Evolutionary conservation across 306 rosid genomes (phyloP).

Genomic region (Lagenaria siceraria): DNA sequence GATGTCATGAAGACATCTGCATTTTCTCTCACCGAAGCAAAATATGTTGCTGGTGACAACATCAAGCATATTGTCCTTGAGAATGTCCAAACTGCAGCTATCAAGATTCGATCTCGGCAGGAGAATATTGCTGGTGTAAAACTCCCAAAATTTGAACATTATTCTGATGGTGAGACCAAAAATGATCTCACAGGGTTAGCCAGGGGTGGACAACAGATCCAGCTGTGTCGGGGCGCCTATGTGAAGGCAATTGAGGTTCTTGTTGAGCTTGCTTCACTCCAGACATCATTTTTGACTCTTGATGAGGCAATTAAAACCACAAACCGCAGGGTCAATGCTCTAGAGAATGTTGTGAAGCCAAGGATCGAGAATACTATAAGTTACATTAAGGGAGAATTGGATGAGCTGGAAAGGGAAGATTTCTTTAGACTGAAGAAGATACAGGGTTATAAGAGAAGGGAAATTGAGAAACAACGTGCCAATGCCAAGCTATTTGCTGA

Average conservation of each 20-base stretch:
- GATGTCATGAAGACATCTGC: constrained; percentile 81
- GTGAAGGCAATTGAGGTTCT: constrained; percentile 86
- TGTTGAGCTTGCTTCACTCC: constrained; percentile 94
- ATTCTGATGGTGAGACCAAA: constrained; percentile 56
- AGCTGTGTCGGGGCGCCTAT: constrained; percentile 73
- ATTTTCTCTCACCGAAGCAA: constrained; percentile 79
- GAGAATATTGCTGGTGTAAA: constrained; percentile 88
- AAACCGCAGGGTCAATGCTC: constrained; percentile 84
- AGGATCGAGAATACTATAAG: constrained; percentile 72
- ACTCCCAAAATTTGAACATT: constrained; percentile 82
- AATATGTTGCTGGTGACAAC: constrained; percentile 90
- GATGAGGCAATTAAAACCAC: constrained; percentile 93
- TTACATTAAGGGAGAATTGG: constrained; percentile 84
- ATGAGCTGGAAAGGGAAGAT: constrained; percentile 91
- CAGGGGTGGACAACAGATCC: constrained; percentile 91
- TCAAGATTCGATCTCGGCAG: constrained; percentile 68
- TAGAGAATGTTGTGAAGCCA: constrained; percentile 87
- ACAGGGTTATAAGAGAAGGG: constrained; percentile 79
- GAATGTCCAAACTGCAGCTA: constrained; percentile 67
- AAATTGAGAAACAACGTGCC: constrained; percentile 53
- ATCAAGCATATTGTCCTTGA: constrained; percentile 79
- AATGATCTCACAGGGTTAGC: constrained; percentile 92
- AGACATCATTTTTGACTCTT: constrained; percentile 84
- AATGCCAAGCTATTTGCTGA: constrained; percentile 33
- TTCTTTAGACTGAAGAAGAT: constrained; percentile 95